These are phyloP conservation scores for Syncephalastrum racemosum DNA, from an alignment of 371 early-diverging fungal species.

Conservation along the genomic window DNA sequence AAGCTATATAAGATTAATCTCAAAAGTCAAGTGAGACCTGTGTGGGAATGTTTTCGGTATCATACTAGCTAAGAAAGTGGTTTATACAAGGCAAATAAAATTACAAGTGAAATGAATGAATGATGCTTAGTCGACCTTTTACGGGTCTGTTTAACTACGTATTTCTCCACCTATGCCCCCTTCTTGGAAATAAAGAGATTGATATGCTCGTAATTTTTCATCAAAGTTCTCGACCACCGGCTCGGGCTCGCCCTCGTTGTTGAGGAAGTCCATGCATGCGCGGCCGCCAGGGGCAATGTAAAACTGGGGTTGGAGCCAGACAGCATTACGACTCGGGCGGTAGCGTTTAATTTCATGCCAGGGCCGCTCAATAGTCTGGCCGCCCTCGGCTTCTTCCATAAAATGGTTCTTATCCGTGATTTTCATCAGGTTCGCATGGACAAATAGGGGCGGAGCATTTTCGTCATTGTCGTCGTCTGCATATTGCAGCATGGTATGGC, in stretches of 20 bases:
- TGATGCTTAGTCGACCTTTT: neutral
- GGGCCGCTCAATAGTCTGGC: constrained; percentile 24
- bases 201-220: constrained; percentile 24
- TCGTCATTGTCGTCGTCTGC: constrained; percentile 14
- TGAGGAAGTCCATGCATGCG: constrained; percentile 45
- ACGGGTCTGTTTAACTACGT: constrained; percentile 3
- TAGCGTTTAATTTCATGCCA: constrained; percentile 42
- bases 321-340: constrained; percentile 18
- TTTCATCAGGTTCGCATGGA: constrained; percentile 45
- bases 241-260: constrained; percentile 33
- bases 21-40: too few species aligned
- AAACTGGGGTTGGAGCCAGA: constrained; percentile 35
- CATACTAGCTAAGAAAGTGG: too few species aligned
- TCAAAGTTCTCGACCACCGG: constrained; percentile 29
- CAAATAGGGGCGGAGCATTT: constrained; percentile 27
- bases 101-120: too few species aligned
- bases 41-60: too few species aligned
- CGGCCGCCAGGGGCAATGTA: constrained; percentile 28
- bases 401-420: constrained; percentile 33
- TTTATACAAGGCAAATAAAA: too few species aligned
- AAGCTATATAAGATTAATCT: too few species aligned
- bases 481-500: constrained; percentile 49
- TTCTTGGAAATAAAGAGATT: constrained; percentile 32
- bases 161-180: constrained; percentile 48
- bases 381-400: constrained; percentile 11